Evolutionary conservation across 179 eudicot genomes (phyloP).

Genomic region (Pouteria campechiana): DNA sequence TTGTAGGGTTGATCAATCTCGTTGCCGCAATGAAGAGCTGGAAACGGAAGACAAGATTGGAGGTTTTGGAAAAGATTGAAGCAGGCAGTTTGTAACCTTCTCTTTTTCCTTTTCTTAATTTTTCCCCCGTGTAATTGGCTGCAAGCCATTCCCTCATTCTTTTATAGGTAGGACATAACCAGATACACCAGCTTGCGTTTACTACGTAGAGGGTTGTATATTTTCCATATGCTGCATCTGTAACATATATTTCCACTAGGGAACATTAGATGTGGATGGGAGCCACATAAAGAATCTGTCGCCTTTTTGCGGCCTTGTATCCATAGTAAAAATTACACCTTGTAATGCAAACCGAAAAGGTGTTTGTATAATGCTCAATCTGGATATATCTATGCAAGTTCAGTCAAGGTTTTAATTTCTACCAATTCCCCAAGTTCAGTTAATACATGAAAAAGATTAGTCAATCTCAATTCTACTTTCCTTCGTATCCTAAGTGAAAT

Average conservation of each 20-base stretch:
- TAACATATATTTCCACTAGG: conserved; percentile 14
- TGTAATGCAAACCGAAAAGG: too few relatives aligned
- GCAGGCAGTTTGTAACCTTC: conserved; percentile 10
- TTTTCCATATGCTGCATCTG: conserved; percentile 17
- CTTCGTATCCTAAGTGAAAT: too few relatives aligned
- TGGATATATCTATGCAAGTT: too few relatives aligned
- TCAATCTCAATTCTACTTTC: too few relatives aligned
- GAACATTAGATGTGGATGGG: conserved; percentile 11
- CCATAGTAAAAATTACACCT: too few relatives aligned
- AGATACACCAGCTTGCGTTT: background rate
- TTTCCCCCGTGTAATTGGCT: too few relatives aligned
- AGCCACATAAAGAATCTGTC: too few relatives aligned
- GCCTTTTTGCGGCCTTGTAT: too few relatives aligned
- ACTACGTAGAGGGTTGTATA: conserved; percentile 26
- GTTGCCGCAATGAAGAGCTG: conserved; percentile 91
- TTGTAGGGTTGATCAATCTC: conserved; percentile 72
- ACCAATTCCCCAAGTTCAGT: too few relatives aligned
- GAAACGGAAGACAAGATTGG: conserved; percentile 84
- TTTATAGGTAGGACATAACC: conserved; percentile 20
- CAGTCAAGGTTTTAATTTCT: too few relatives aligned
- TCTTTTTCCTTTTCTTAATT: background rate
- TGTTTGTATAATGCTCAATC: too few relatives aligned
- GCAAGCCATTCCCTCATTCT: background rate
- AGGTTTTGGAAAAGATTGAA: conserved; percentile 77
- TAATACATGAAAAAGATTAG: too few relatives aligned